Conservation (phyloP, 805 yeast genomes). For the Starmerella stigmatis region DNA sequence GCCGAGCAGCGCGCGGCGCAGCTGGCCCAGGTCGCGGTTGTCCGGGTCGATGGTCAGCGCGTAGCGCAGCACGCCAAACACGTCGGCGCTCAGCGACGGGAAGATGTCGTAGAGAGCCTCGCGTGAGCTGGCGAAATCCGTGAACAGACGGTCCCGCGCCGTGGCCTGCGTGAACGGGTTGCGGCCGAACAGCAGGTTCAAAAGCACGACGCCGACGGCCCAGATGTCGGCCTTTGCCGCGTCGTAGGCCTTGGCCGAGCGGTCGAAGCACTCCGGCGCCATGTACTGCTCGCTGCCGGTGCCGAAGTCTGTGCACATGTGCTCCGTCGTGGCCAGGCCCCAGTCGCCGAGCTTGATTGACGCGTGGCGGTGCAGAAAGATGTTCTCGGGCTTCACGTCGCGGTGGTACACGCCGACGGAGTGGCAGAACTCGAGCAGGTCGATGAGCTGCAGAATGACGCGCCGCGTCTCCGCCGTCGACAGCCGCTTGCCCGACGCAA, state of each 20-base stretch:
- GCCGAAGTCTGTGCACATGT: constrained; percentile 60
- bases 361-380: constrained; percentile 54
- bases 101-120: constrained; percentile 87
- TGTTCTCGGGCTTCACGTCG: constrained; percentile 94
- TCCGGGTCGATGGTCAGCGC: constrained; percentile 76
- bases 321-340: constrained; percentile 66
- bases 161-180: constrained; percentile 79
- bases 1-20: constrained; percentile 50
- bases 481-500: constrained; percentile 42
- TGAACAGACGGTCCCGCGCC: constrained; percentile 67
- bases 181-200: constrained; percentile 78
- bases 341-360: constrained; percentile 68
- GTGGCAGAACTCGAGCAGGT: constrained; percentile 76
- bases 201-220: constrained; percentile 75
- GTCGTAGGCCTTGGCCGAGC: constrained; percentile 41
- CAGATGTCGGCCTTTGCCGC: constrained; percentile 79
- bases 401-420: constrained; percentile 91
- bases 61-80: constrained; percentile 71
- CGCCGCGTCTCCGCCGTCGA: constrained; percentile 35
- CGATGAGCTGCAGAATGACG: constrained; percentile 65
- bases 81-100: constrained; percentile 76
- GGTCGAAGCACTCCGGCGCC: constrained; percentile 87
- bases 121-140: constrained; percentile 76
- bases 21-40: constrained; percentile 56
- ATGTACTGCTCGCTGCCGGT: constrained; percentile 85